Conservation (phyloP, 441 rosid genomes). For the Gossypium davidsonii region DNA sequence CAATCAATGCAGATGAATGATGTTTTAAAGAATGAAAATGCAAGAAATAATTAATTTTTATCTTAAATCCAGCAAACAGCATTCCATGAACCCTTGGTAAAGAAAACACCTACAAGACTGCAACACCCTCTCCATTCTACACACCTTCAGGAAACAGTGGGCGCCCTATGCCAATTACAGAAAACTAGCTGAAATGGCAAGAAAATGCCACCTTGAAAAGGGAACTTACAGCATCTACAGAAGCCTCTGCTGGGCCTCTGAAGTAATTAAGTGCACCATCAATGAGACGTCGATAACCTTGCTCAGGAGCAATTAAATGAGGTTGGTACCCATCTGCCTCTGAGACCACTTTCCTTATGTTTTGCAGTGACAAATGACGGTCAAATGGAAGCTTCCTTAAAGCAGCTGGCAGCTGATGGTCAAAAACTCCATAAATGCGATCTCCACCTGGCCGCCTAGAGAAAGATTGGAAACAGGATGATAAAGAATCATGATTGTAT, state of each 20-base stretch:
- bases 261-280: constrained; percentile 48
- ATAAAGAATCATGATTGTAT: neutral
- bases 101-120: neutral
- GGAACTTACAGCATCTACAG: constrained; percentile 58
- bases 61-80: neutral
- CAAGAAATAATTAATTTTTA: neutral
- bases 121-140: neutral
- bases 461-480: neutral
- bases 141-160: neutral
- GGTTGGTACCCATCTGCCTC: constrained; percentile 71
- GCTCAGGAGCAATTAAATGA: constrained; percentile 62
- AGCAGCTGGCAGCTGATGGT: constrained; percentile 58
- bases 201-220: neutral
- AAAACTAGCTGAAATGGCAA: neutral
- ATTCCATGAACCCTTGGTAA: neutral
- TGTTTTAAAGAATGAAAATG: neutral
- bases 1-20: neutral
- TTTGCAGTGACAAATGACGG: constrained; percentile 47
- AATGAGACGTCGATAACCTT: constrained; percentile 56
- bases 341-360: constrained; percentile 50
- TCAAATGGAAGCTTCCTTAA: constrained; percentile 58
- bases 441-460: constrained; percentile 70
- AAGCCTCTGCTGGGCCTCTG: constrained; percentile 62
- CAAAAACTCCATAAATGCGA: constrained; percentile 57
- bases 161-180: neutral